These are phyloP conservation scores for Phytopythium delawarense DNA, from an alignment of 352 stramenopile genomes.

Conservation along the genomic window DNA sequence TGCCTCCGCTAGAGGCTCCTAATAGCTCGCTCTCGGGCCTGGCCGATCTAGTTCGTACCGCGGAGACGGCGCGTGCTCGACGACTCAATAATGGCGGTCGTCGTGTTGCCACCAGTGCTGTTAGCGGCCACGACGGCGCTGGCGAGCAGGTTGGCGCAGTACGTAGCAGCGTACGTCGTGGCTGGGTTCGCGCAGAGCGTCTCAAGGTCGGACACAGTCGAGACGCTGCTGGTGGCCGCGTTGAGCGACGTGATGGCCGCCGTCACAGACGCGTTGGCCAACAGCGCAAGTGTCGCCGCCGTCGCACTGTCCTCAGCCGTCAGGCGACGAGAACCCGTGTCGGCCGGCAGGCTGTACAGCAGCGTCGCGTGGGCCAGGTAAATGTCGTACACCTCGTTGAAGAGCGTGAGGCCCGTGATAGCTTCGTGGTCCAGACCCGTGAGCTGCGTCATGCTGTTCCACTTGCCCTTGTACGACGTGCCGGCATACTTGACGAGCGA, in stretches of 20 bases:
- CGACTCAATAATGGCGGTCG: conserved; percentile 2
- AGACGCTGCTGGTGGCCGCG: conserved; percentile 22
- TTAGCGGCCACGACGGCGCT: conserved; percentile 2
- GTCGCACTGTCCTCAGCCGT: background rate
- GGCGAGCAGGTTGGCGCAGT: conserved; percentile 23
- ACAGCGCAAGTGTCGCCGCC: background rate
- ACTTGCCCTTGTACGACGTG: conserved; percentile 14
- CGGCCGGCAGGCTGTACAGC: conserved; percentile 11
- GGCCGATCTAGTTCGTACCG: background rate
- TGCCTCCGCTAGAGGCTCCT: background rate
- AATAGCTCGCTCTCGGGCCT: background rate
- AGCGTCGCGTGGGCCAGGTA: conserved; percentile 12
- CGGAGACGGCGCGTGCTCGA: conserved; percentile 3
- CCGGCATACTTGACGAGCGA: conserved; percentile 8
- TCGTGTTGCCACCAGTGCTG: conserved; percentile 4
- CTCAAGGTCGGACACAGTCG: conserved; percentile 30
- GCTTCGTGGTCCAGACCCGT: conserved; percentile 22
- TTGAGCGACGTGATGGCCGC: conserved; percentile 34
- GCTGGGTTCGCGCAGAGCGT: conserved; percentile 21
- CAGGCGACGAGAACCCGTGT: conserved; percentile 13
- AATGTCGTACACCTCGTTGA: conserved; percentile 17
- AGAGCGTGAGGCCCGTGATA: conserved; percentile 21
- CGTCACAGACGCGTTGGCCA: conserved; percentile 15
- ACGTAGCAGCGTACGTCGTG: conserved; percentile 28
- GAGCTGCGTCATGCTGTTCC: conserved; percentile 20